Conservation (phyloP, 257 asterid species). For the Orobanche coerulescens region DNA sequence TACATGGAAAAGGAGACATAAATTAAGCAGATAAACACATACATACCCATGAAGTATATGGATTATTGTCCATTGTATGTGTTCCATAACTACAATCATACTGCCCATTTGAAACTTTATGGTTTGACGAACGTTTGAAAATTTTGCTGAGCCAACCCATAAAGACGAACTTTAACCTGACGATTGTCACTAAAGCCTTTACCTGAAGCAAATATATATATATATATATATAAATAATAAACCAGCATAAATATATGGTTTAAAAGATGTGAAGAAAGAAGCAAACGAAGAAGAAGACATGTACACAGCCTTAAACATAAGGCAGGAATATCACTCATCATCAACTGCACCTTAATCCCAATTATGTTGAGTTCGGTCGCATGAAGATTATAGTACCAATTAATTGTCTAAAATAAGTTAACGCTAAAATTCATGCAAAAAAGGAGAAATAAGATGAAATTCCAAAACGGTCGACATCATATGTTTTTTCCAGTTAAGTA, state of each 20-base stretch:
- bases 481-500: too few species aligned
- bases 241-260: neutral
- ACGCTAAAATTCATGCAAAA: too few species aligned
- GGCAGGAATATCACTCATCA: too few species aligned
- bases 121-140: constrained; percentile 59
- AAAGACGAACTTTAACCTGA: constrained; percentile 8
- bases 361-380: too few species aligned
- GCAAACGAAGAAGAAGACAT: neutral
- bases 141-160: constrained; percentile 93
- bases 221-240: constrained; percentile 1
- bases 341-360: too few species aligned
- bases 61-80: neutral
- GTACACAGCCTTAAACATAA: neutral
- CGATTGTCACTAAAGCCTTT: constrained; percentile 22
- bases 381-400: too few species aligned
- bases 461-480: too few species aligned
- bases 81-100: constrained; percentile 40
- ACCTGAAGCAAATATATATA: constrained; percentile 40
- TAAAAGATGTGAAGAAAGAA: neutral
- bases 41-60: neutral
- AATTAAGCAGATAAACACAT: neutral
- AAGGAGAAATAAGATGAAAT: too few species aligned
- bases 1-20: neutral
- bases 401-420: too few species aligned
- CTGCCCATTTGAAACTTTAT: constrained; percentile 55